phyloP scores from a whole-genome alignment of 192 early-diverging fungal species.

The Entophlyctis helioformis region DNA sequence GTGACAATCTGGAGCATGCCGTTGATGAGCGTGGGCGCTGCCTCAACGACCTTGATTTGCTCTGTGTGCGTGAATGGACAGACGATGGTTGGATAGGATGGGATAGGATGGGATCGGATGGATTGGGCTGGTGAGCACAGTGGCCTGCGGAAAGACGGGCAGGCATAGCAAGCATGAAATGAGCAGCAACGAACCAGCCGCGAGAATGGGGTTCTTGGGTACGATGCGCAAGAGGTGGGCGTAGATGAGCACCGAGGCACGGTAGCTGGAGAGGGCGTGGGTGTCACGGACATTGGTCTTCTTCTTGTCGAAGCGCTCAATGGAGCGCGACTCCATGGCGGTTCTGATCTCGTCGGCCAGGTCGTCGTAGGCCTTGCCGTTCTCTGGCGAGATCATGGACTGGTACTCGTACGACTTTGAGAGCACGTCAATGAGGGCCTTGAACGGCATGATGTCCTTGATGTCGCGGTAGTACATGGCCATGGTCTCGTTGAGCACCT shows the following conservation, averaged over 20 bases:
- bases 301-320: slow-evolving; percentile 48
- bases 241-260: slow-evolving; percentile 55
- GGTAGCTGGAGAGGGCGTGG: slow-evolving; percentile 33
- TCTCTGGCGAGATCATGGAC: slow-evolving; percentile 7
- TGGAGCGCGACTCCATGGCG: slow-evolving; percentile 41
- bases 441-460: slow-evolving; percentile 56
- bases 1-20: slow-evolving; percentile 84
- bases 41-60: slow-evolving; percentile 55
- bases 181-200: no score
- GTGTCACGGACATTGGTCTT: slow-evolving; percentile 39
- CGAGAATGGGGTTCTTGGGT: no score
- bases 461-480: slow-evolving; percentile 79
- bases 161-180: no score
- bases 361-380: slow-evolving; percentile 10
- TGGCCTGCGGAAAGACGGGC: no score
- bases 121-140: no score
- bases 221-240: slow-evolving; percentile 72
- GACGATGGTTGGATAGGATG: no score
- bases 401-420: slow-evolving; percentile 62
- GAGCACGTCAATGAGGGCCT: slow-evolving; percentile 65
- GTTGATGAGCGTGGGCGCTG: slow-evolving; percentile 60
- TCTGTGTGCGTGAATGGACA: slow-evolving; percentile 9
- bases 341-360: slow-evolving; percentile 24
- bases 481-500: slow-evolving; percentile 84
- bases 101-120: no score